These are phyloP conservation scores for Coprinellus aureogranulatus DNA, from an alignment of 768 basidiomycete genomes.

Conservation along the genomic window DNA sequence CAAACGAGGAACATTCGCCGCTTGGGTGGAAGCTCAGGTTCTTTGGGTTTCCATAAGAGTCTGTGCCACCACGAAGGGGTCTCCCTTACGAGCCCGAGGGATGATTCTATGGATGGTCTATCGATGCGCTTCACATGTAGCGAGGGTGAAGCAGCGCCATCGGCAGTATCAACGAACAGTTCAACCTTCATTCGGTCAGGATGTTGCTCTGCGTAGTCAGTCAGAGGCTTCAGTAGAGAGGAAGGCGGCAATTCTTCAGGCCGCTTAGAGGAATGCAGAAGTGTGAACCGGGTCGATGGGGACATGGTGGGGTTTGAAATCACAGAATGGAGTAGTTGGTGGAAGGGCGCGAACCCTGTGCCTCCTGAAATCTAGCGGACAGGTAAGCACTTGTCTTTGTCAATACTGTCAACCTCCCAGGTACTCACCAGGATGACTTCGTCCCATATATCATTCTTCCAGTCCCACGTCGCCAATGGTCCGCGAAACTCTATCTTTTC, in stretches of 20 bases:
- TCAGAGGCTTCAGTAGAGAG: slow-evolving; percentile 53
- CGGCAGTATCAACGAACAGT: slow-evolving; percentile 61
- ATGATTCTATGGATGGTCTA: slow-evolving; percentile 44
- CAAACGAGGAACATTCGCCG: slow-evolving; percentile 69
- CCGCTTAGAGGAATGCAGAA: slow-evolving; percentile 68
- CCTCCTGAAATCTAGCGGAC: slow-evolving; percentile 73
- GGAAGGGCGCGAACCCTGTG: slow-evolving; percentile 84
- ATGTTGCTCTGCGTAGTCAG: slow-evolving; percentile 42
- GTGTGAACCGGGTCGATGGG: slow-evolving; percentile 56
- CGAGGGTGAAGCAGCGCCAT: slow-evolving; percentile 22
- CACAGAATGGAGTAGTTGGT: slow-evolving; percentile 63
- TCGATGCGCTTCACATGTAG: slow-evolving; percentile 55
- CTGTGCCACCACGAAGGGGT: slow-evolving; percentile 35
- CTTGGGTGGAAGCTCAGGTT: slow-evolving; percentile 27
- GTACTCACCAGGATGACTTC: slow-evolving; percentile 70
- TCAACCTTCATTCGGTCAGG: slow-evolving; percentile 56
- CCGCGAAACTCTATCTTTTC: slow-evolving; percentile 75
- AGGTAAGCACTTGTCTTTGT: not conserved
- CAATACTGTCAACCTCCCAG: not conserved
- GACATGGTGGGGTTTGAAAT: slow-evolving; percentile 36
- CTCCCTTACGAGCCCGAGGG: slow-evolving; percentile 29
- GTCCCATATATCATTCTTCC: slow-evolving; percentile 60
- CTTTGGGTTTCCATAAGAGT: slow-evolving; percentile 20
- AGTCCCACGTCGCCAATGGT: slow-evolving; percentile 67
- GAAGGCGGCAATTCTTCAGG: slow-evolving; percentile 69